Evolutionary conservation across 2,329 filamentous ascomycete species (phyloP), one percentile per base, ranked within the genome.

Genomic region (Pyrenophora seminiperda): DNA sequence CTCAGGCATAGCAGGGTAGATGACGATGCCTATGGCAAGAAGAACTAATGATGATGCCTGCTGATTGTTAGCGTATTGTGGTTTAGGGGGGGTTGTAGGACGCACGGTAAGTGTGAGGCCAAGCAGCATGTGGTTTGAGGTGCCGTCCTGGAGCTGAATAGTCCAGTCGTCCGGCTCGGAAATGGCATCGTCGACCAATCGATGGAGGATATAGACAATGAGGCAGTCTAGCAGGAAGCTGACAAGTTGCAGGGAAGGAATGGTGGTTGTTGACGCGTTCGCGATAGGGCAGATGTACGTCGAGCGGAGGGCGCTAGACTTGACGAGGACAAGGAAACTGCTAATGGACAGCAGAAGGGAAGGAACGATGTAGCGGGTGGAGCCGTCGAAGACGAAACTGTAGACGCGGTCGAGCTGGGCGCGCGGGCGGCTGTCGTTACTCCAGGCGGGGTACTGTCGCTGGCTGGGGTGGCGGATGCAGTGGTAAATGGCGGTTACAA

Each of bases 281-380:
- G 61, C 57, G 27, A 61, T 47, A 18, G 68, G 63, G 45, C 68
- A 71, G 39, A 71, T 68, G 56, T 67, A 71, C 4, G 65, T 68
- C 18, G 68, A 70, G 11, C 59, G 64, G 38, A 70, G 40, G 7
- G 59, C 20, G 52, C 55, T 65, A n/a, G 65, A 63, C 50, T 64
- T 65, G 57, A 65, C 50, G 34, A 60, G 54, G 43, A 63, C 57
- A 20, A 68, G 62, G 54, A 69, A 68, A 54, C 59, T 63, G 56
- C 63, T 67, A 41, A 70, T 60, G 41, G 65, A 62, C 13, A 70
- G 63, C 50, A 71, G 47, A 14, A 64, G 30, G 10, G 66, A 57
- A 14, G 68, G 66, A n/a, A 68, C 41, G 18, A 72, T 63, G 54
- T 70, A 70, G 48, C 68, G 66, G 7, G 68, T 67, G 13, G 64